These are phyloP conservation scores for Arthrobotrys musiformis DNA, from an alignment of 2,329 filamentous ascomycete species.

Conservation along the genomic window DNA sequence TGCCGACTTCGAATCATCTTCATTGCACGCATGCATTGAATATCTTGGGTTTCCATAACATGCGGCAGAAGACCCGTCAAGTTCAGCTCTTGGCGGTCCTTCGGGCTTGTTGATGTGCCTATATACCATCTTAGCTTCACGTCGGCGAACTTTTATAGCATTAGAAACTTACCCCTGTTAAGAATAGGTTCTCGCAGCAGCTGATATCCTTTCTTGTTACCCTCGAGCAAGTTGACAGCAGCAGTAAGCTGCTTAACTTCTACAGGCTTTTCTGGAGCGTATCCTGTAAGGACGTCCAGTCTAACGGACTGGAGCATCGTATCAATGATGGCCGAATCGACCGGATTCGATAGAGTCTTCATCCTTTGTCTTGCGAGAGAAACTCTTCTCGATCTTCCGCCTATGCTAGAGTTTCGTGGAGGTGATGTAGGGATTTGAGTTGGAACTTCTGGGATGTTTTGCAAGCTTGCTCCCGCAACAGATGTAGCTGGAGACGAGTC, in stretches of 20 bases:
- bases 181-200: constrained; percentile 48
- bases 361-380: constrained; percentile 49
- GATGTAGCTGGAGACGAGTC: constrained; percentile 50
- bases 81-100: constrained; percentile 73
- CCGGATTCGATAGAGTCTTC: constrained; percentile 55
- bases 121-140: constrained; percentile 2
- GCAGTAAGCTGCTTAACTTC: constrained; percentile 35
- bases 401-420: constrained; percentile 1
- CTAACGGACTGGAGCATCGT: constrained; percentile 51
- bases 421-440: constrained; percentile 23
- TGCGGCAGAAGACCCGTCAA: constrained; percentile 74
- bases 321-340: constrained; percentile 52
- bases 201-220: constrained; percentile 45
- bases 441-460: constrained; percentile 36
- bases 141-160: background rate
- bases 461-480: constrained; percentile 27
- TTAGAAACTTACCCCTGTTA: constrained; percentile 31
- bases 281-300: constrained; percentile 51
- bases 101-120: constrained; percentile 74
- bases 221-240: constrained; percentile 32
- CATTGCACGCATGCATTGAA: constrained; percentile 74
- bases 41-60: constrained; percentile 70
- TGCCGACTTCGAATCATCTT: constrained; percentile 73
- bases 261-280: constrained; percentile 33
- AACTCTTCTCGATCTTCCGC: constrained; percentile 21